Evolutionary conservation across 768 basidiomycete species (phyloP).

Genomic region (Boletellus ananas): DNA sequence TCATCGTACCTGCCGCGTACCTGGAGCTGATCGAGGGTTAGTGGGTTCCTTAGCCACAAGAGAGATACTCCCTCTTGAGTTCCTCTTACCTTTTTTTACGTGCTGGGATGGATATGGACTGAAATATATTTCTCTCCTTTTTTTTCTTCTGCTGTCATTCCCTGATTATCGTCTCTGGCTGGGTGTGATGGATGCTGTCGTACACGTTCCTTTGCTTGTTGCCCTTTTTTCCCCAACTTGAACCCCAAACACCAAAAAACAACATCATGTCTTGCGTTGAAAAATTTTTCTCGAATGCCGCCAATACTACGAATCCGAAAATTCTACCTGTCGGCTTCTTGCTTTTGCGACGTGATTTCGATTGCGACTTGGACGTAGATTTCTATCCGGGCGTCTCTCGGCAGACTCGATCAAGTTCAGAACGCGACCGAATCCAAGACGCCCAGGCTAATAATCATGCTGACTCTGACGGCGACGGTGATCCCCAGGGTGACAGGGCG

Average conservation of each 20-base stretch:
- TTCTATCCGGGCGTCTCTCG: not conserved
- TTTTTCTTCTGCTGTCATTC: conserved; percentile 42
- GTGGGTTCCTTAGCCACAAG: conserved; percentile 43
- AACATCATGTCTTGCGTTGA: conserved; percentile 5
- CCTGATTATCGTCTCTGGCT: conserved; percentile 10
- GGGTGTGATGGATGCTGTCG: conserved; percentile 11
- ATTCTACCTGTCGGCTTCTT: conserved; percentile 4
- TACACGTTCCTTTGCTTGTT: conserved; percentile 1
- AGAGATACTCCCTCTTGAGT: conserved; percentile 46
- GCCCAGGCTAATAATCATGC: not conserved
- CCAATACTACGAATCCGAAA: conserved; percentile 12
- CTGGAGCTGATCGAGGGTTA: conserved; percentile 87
- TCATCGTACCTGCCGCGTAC: conserved; percentile 90
- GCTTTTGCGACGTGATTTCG: conserved; percentile 8
- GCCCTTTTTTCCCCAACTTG: conserved; percentile 1
- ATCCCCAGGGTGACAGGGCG: conserved; percentile 3
- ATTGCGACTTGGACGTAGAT: conserved; percentile 7
- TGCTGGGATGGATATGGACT: conserved; percentile 62
- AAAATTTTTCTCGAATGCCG: conserved; percentile 3
- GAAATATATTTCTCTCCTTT: conserved; percentile 60
- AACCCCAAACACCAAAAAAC: conserved; percentile 6
- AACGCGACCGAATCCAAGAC: not conserved
- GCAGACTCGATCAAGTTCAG: not conserved
- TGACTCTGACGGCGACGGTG: conserved; percentile 2
- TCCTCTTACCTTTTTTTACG: conserved; percentile 45